Evolutionary conservation across 768 basidiomycete species (phyloP).

Genomic region (Multifurca ochricompacta): DNA sequence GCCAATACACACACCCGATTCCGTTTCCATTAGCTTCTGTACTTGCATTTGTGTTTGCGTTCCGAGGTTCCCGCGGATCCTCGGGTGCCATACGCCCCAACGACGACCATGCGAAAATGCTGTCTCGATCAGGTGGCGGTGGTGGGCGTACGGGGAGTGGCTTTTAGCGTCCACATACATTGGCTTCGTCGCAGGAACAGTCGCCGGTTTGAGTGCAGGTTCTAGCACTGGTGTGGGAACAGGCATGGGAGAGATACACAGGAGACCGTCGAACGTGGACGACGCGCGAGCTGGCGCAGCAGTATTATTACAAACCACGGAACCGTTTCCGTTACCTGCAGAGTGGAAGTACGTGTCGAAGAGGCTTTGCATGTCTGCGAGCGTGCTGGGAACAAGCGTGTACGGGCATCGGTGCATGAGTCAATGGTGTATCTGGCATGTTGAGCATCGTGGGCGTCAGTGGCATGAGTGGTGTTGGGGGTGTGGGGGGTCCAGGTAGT

Average conservation of each 20-base stretch:
- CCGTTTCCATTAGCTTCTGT: too few relatives aligned
- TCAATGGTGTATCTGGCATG: neutral
- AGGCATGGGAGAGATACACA: too few relatives aligned
- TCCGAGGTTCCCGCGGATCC: too few relatives aligned
- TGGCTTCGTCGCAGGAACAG: neutral
- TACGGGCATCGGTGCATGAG: too few relatives aligned
- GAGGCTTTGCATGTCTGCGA: conserved; percentile 5
- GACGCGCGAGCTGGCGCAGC: neutral
- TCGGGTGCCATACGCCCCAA: conserved; percentile 1
- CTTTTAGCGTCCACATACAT: neutral
- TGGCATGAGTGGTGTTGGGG: too few relatives aligned
- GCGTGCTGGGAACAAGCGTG: neutral
- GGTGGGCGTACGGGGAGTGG: neutral
- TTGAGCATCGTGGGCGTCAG: neutral
- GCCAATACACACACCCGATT: too few relatives aligned
- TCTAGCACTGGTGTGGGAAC: too few relatives aligned
- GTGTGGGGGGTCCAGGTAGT: neutral
- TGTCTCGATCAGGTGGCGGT: neutral
- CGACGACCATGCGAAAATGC: conserved; percentile 11
- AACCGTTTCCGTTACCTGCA: neutral
- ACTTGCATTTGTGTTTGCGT: too few relatives aligned
- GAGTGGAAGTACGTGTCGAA: conserved; percentile 7
- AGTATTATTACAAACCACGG: too few relatives aligned
- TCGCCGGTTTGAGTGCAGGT: too few relatives aligned
- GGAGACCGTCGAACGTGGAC: conserved; percentile 1